A percentile compares a stretch with the other conserved stretches of the same genome.
phyloP scores from a whole-genome alignment of 768 basidiomycete genomes.

The Tulasnella sp. region DNA sequence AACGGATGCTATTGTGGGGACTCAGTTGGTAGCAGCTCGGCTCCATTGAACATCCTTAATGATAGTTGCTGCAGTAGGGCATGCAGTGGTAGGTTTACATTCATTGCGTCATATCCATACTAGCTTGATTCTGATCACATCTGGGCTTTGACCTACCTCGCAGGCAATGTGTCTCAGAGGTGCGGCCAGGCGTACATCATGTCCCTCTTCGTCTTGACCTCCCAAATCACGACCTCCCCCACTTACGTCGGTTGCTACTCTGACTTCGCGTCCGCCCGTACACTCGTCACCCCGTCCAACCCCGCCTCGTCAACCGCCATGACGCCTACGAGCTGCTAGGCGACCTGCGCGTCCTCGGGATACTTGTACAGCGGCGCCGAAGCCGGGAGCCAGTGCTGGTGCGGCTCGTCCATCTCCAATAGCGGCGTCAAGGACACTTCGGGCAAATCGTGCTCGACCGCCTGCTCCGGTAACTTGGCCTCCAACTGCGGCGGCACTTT shows the following conservation, averaged over 20 bases:
- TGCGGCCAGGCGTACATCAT: not conserved
- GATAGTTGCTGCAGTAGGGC: not conserved
- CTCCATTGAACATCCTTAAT: not conserved
- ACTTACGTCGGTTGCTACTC: not conserved
- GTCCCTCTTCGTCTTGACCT: not conserved
- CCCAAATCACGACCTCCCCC: not conserved
- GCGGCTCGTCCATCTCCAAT: not conserved
- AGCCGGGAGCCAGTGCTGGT: not conserved
- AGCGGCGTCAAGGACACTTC: not conserved
- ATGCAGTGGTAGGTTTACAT: not conserved
- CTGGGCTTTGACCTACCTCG: not conserved
- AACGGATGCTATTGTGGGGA: constrained; percentile 4
- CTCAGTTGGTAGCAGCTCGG: not conserved
- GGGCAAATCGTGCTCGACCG: not conserved
- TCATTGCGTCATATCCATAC: no score
- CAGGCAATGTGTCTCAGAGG: not conserved
- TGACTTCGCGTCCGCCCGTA: not conserved
- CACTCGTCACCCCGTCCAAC: not conserved
- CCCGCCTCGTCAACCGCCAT: not conserved
- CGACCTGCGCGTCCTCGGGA: not conserved
- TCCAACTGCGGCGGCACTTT: not conserved
- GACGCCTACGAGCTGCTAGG: not conserved
- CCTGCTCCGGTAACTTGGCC: not conserved
- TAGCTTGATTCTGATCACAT: no score
- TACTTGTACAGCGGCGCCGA: constrained; percentile 2